These are phyloP conservation scores for Haplosporangium sp. DNA, from an alignment of 371 early-diverging fungal genomes.

Conservation along the genomic window DNA sequence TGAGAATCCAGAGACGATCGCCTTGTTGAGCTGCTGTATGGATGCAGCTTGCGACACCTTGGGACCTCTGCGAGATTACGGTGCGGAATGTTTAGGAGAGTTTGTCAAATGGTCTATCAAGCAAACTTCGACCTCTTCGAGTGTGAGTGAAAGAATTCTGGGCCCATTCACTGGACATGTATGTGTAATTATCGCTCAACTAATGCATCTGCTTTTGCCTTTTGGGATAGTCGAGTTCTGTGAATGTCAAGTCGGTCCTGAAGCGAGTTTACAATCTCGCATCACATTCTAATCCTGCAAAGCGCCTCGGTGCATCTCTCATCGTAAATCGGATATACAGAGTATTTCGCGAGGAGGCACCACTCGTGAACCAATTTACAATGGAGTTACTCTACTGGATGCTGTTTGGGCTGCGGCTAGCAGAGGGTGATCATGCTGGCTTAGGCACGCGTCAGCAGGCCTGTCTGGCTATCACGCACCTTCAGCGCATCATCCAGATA, in stretches of 20 bases:
- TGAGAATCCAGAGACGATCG: conserved; percentile 82
- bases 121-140: conserved; percentile 63
- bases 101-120: conserved; percentile 84
- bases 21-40: conserved; percentile 74
- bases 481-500: conserved; percentile 68
- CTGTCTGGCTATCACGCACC: conserved; percentile 65
- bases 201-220: not conserved
- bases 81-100: conserved; percentile 79
- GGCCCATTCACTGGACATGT: not conserved
- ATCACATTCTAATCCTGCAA: conserved; percentile 67
- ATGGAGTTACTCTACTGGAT: conserved; percentile 78
- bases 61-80: conserved; percentile 77
- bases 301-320: conserved; percentile 78
- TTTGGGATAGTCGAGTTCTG: conserved; percentile 54
- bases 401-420: conserved; percentile 69
- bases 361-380: conserved; percentile 70
- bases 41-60: conserved; percentile 70
- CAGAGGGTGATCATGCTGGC: conserved; percentile 73
- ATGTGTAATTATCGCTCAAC: not conserved
- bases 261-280: conserved; percentile 75
- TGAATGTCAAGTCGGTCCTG: conserved; percentile 76
- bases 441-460: conserved; percentile 71
- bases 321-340: conserved; percentile 80
- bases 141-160: conserved; percentile 31
- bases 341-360: conserved; percentile 70